Evolutionary conservation across 1,139 yeast species (phyloP), one percentile per base, ranked within the genome.

Genomic region (Magnusiomyces magnusii): DNA sequence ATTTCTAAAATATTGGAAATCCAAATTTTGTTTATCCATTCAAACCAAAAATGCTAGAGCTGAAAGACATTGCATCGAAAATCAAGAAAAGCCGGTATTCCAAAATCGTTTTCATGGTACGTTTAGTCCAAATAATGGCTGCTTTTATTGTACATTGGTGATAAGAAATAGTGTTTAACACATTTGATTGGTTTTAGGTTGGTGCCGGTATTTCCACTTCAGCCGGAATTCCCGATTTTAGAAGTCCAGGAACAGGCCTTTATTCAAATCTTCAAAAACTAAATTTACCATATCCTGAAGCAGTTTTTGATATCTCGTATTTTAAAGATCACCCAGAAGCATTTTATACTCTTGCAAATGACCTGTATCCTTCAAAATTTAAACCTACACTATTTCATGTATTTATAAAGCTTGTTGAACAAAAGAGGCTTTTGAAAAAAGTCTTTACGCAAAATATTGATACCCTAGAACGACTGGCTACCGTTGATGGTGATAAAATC

Each of bases 151-250:
- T n/a, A n/a, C n/a, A n/a, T n/a, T n/a, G n/a, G n/a, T n/a, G n/a
- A n/a, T n/a, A n/a, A n/a, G 23, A 17, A 15, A 25, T 7, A 31
- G 10, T 31, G 36, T 13, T 13, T 31, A 7, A 7, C 7, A 31
- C 36, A 31, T 31, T 36, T 34, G 10, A 36, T 31, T 2, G 28
- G 13, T 19, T 13, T 15, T 27, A 62, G 74, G 86, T 84, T 17
- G 98, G 98, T 0, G 99, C 99, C 0, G 99, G 99, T 0, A 84
- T 90, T 53, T 89, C 97, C 3, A 92, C 98, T 0, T 78, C 87
- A 1, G 92, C 96, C 41, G 98, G 98, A 0, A 92, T 92, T 54
- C 99, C 98, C 0, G 98, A 93, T 69, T 93, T 93, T 70, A 78
- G 98, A 64, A 85, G 95, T 23, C 97, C 98, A 0, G 81, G 84